Evolutionary conservation across 73 alveolate genomes (phyloP).

Genomic region (Paramecium biaurelia): DNA sequence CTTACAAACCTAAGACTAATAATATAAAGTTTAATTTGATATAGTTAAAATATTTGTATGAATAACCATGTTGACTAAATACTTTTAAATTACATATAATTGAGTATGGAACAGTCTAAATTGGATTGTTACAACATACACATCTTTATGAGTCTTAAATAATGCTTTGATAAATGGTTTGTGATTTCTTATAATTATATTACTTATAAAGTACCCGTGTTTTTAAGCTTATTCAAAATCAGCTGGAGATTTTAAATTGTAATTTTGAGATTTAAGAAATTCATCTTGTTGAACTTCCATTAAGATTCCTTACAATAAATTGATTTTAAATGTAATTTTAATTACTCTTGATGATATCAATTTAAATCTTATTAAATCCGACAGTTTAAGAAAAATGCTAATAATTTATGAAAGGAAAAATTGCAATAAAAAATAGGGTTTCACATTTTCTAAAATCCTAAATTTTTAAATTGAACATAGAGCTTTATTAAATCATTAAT

Average conservation of each 20-base stretch:
- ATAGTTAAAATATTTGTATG: neutral
- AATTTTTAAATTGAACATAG: too few species aligned
- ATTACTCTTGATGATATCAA: neutral
- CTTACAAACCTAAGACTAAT: neutral
- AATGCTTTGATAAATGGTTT: neutral
- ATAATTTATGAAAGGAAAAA: too few species aligned
- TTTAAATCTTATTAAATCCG: neutral
- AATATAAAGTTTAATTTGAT: neutral
- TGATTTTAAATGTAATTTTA: neutral
- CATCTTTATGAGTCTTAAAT: neutral
- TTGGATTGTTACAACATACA: neutral
- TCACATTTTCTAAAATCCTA: neutral
- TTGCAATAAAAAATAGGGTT: neutral
- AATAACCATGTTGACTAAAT: neutral
- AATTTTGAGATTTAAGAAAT: neutral
- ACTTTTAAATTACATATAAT: neutral
- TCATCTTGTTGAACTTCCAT: neutral
- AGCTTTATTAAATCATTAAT: too few species aligned
- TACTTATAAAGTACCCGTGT: neutral
- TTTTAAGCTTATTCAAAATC: neutral
- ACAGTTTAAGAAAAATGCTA: neutral
- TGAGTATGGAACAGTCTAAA: neutral
- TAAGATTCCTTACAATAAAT: neutral
- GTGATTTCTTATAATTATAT: neutral
- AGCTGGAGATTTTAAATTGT: neutral